Evolutionary conservation across 305 asterid species (phyloP), one percentile per base, ranked within the genome.

Genomic region (Plantago coronopus): DNA sequence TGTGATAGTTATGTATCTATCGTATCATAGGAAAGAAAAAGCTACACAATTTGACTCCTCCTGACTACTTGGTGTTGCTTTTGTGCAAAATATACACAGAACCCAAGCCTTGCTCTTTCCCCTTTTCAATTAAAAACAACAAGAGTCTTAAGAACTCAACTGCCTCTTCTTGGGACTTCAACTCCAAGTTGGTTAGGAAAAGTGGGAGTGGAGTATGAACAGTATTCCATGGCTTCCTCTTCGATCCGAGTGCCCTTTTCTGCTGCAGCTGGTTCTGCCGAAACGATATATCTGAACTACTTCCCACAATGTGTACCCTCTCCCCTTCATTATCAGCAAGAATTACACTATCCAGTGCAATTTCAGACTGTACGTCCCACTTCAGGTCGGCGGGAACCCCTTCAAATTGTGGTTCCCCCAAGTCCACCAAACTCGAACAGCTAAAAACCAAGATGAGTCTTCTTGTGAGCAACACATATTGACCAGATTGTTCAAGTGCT

Each of bases 241-340:
- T 75, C 14, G 68, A 68, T 62, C 67, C 69, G 3, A 57, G 69
- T 58, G 75, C 74, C 25, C 78, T 74, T 47, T 75, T 78, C 40
- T 81, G 89, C 65, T 70, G 76, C 66, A 66, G 78, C 19, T 61
- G 81, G 57, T 69, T 73, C 68, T 80, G 87, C 67, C 79, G 69
- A 17, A 75, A 72, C 0, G 78, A 77, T 12, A 82, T 56, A 63
- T 86, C 96, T 0, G 76, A 71, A 46, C 81, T 85, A 61, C 94
- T 89, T 69, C 95, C 99, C 42, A 93, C 95, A 49, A 93, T 85
- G 76, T 93, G 96, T 18, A 89, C 91, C 63, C 77, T 83, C 62
- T 79, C 78, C 19, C 76, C 81, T 20, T 83, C 94, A 44, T 65
- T 74, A 63, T 86, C 95, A 17, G 83, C 95, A 62, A 85, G 91